Evolutionary conservation across 106 monocot genomes (phyloP).

Genomic region (Dioscorea alata): DNA sequence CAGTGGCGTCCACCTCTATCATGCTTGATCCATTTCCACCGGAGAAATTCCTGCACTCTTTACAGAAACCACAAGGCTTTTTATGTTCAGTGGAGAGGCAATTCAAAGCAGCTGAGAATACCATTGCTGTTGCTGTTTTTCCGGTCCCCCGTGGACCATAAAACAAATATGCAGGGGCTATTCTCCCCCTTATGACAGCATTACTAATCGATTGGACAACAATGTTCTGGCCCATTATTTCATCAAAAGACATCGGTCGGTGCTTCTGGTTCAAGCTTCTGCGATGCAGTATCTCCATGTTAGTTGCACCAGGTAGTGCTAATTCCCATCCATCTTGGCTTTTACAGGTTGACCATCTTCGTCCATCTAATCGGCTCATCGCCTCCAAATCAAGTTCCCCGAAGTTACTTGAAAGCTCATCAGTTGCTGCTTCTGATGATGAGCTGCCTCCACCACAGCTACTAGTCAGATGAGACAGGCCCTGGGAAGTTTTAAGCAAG

Average conservation of each 20-base stretch:
- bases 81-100: conserved; percentile 41
- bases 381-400: conserved; percentile 91
- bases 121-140: conserved; percentile 55
- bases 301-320: conserved; percentile 14
- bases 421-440: conserved; percentile 48
- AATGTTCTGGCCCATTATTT: conserved; percentile 65
- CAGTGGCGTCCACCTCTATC: conserved; percentile 42
- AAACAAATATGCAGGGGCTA: conserved; percentile 73
- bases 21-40: conserved; percentile 33
- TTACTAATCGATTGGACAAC: conserved; percentile 67
- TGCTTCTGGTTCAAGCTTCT: conserved; percentile 54
- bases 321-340: conserved; percentile 56
- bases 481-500: conserved; percentile 39
- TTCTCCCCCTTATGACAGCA: conserved; percentile 43
- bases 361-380: conserved; percentile 77
- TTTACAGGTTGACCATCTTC: conserved; percentile 86
- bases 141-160: conserved; percentile 74
- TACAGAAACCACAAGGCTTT: conserved; percentile 59
- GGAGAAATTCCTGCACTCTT: conserved; percentile 38
- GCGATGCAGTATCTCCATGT: conserved; percentile 13
- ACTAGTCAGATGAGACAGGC: conserved; percentile 50
- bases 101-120: conserved; percentile 74
- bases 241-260: conserved; percentile 49
- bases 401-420: conserved; percentile 67
- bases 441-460: conserved; percentile 45